Base-by-base conservation (phyloP, 441 rosid genomes). In the Pelargonium cotyledonis region DNA sequence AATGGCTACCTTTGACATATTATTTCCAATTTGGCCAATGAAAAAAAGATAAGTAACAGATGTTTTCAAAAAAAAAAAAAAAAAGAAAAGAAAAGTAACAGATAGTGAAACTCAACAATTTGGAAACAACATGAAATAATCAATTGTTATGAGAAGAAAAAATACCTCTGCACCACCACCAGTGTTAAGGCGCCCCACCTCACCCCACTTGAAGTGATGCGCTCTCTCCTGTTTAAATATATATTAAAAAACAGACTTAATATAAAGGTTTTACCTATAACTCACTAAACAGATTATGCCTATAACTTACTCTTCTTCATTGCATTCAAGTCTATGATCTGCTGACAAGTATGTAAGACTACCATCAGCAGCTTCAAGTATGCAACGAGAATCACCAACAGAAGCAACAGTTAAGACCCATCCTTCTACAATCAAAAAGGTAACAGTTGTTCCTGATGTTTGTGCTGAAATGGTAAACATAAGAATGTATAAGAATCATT, bases 141-240 rank as follows among this genome's bases (percentile, higher is more conserved):
- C 21, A 58, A 49, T 21, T 29, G 23, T 62, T 67, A 69, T 65
- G 41, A 18, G 70, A 72, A 73, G 61, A 72, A 57, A 71, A 58
- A 55, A 65, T 85, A 95, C 99, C 98, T 90, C 96, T 9, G 97
- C 84, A 78, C 98, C 99, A 71, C 98, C 93, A 68, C 99, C 99
- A 71, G 99, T 82, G 78, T 90, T 90, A 61, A 95, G 83, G 65
- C 98, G 90, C 65, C 99, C 98, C 74, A 95, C 98, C 82, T 92
- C 99, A 76, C 99, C 99, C 99, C 99, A 76, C 99, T 87, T 66
- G 95, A 86, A 64, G 97, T 95, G 65, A 95, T 84, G 12, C 98
- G 98, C 8, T 82, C 86, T 83, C 96, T 83, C 93, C 99, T 95
- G 65, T 60, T 63, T 69, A 68, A 75, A 78, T 16, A 69, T n/a